phyloP scores from a whole-genome alignment of 176 grass and related monocot genomes.

The Triticum aestivum region IWGSC_CS_RefSeq_v2.1 NC_057797.1:106591886-106592385 shows the following conservation, averaged over 20 bases:
- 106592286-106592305: slow-evolving; percentile 97
- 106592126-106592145: slow-evolving; percentile 96
- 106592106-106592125: slow-evolving; percentile 99
- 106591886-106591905: not conserved
- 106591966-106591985: not conserved
- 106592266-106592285: slow-evolving; percentile 97
- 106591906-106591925: not conserved
- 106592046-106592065: slow-evolving; percentile 99
- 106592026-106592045: slow-evolving; percentile 52
- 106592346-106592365: slow-evolving; percentile 94
- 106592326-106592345: slow-evolving; percentile 99
- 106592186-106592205: slow-evolving; percentile 69
- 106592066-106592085: slow-evolving; percentile 98
- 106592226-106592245: slow-evolving; percentile 98
- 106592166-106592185: slow-evolving; percentile 79
- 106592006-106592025: slow-evolving; percentile 28
- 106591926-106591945: not conserved
- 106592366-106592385: slow-evolving; percentile 27
- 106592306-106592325: slow-evolving; percentile 99
- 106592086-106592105: slow-evolving; percentile 97
- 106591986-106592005: not conserved
- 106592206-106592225: slow-evolving; percentile 93
- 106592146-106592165: slow-evolving; percentile 81
- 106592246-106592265: slow-evolving; percentile 94
- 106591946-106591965: not conserved